Evolutionary conservation across 805 yeast genomes (phyloP).

Genomic region (Suhomyces faveliae): DNA sequence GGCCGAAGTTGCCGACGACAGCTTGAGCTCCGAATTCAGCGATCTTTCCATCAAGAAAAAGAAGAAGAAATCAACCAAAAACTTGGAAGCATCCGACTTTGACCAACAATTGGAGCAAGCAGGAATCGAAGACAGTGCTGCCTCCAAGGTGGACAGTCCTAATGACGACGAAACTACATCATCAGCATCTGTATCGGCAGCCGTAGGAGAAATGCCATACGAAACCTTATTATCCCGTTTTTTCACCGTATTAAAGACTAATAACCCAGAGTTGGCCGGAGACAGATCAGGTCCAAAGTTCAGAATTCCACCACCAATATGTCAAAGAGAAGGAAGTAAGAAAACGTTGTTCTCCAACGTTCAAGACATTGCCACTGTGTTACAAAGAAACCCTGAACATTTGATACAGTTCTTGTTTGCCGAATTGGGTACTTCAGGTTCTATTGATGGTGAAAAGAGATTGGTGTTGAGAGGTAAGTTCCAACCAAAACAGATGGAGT

Average conservation of each 20-base stretch:
- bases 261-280: slow-evolving; percentile 98
- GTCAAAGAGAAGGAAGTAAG: slow-evolving; percentile 95
- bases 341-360: slow-evolving; percentile 95
- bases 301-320: slow-evolving; percentile 96
- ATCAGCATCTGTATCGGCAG: slow-evolving; percentile 35
- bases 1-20: slow-evolving; percentile 25
- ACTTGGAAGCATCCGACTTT: slow-evolving; percentile 69
- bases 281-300: slow-evolving; percentile 89
- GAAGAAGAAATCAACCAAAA: slow-evolving; percentile 65
- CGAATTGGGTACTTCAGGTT: slow-evolving; percentile 99
- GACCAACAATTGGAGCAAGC: slow-evolving; percentile 89
- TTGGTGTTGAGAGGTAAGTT: slow-evolving; percentile 97
- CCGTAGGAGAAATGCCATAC: slow-evolving; percentile 59
- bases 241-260: slow-evolving; percentile 79
- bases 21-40: slow-evolving; percentile 36
- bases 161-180: slow-evolving; percentile 24
- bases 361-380: slow-evolving; percentile 87
- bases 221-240: slow-evolving; percentile 78
- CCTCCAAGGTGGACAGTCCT: slow-evolving; percentile 16
- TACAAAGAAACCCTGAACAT: slow-evolving; percentile 97
- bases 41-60: slow-evolving; percentile 61
- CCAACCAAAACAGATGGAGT: slow-evolving; percentile 96
- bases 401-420: slow-evolving; percentile 95
- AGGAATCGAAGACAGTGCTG: slow-evolving; percentile 59
- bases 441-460: slow-evolving; percentile 97